Evolutionary conservation across 257 asterid genomes (phyloP).

Genomic region (Nemophila menziesii): DNA sequence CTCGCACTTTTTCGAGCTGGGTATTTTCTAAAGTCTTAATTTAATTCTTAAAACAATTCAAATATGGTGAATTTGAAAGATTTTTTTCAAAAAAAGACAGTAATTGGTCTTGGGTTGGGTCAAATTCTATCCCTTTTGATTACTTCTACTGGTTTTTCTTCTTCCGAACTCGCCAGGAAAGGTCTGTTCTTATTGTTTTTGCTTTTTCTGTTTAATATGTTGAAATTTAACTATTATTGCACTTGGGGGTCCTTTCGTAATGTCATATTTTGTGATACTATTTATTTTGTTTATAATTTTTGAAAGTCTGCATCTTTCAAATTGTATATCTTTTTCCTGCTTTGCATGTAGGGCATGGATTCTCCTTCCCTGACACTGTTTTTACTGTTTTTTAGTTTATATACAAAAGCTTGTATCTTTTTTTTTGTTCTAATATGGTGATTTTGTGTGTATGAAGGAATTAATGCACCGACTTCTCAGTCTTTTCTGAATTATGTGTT

Average conservation of each 20-base stretch:
- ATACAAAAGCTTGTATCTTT: not conserved
- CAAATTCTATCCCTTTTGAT: constrained; percentile 75
- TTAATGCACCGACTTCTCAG: constrained; percentile 96
- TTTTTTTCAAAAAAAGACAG: constrained; percentile 40
- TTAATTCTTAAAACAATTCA: too few species aligned
- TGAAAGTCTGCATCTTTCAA: too few species aligned
- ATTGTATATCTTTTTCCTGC: too few species aligned
- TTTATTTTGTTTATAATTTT: too few species aligned
- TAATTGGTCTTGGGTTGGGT: constrained; percentile 67
- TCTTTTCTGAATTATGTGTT: constrained; percentile 78
- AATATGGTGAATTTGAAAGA: constrained; percentile 32
- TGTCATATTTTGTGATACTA: too few species aligned
- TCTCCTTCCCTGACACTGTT: too few species aligned
- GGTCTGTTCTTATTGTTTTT: constrained; percentile 22
- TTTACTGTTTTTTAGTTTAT: too few species aligned
- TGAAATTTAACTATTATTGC: not conserved
- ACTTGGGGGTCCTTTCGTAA: too few species aligned
- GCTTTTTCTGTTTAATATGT: not conserved
- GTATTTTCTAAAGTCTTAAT: not conserved
- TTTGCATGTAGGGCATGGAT: too few species aligned
- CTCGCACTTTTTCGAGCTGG: not conserved
- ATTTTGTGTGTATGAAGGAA: constrained; percentile 35
- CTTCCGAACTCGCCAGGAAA: constrained; percentile 79
- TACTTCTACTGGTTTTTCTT: constrained; percentile 86
- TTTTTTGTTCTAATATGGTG: not conserved